Conservation (phyloP, 305 asterid species). For the Fraxinus ornus region DNA sequence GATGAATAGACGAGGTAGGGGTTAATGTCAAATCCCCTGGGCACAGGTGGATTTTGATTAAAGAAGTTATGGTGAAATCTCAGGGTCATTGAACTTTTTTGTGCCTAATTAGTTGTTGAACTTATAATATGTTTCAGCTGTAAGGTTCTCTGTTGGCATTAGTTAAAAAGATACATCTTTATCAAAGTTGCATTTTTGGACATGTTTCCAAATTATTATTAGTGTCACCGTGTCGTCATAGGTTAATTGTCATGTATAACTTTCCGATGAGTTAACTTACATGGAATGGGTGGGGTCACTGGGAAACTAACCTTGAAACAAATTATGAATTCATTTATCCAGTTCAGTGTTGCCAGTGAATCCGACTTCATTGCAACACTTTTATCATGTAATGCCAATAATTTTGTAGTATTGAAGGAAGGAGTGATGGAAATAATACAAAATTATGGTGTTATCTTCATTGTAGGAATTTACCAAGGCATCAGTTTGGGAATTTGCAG, state of each 20-base stretch:
- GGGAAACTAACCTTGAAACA: neutral
- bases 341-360: neutral
- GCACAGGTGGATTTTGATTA: neutral
- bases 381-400: neutral
- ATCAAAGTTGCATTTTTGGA: neutral
- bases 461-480: slow-evolving; percentile 87
- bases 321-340: neutral
- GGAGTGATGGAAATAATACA: neutral
- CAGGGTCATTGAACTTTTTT: neutral
- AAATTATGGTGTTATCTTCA: neutral
- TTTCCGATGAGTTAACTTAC: neutral
- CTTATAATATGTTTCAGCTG: neutral
- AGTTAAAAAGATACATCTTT: neutral
- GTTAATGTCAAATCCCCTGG: neutral
- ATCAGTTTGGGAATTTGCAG: slow-evolving; percentile 94
- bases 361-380: neutral
- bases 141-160: neutral
- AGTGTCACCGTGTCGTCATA: neutral
- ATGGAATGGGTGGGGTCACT: neutral
- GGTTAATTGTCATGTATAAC: neutral
- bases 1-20: neutral
- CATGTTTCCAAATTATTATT: neutral
- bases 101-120: neutral
- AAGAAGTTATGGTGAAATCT: neutral
- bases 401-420: neutral